Evolutionary conservation across 257 asterid species (phyloP).

Genomic region (Vinca minor): DNA sequence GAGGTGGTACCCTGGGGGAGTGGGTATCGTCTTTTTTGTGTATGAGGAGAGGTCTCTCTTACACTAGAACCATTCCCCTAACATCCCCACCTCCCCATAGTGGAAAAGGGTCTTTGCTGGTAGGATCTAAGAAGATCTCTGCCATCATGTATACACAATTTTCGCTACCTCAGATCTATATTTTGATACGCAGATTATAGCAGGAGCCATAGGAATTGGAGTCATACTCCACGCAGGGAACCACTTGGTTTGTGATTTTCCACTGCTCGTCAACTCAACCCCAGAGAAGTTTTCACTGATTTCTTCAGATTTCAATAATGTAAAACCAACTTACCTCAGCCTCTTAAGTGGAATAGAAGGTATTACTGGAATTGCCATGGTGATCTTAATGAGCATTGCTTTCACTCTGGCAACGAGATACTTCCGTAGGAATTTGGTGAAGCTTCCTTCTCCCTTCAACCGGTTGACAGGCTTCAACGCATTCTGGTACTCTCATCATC

Average conservation of each 20-base stretch:
- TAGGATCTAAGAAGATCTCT: not conserved
- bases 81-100: too few relatives aligned
- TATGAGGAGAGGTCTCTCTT: too few relatives aligned
- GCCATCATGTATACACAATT: not conserved
- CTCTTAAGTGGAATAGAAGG: slow-evolving; percentile 46
- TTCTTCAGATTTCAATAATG: slow-evolving; percentile 51
- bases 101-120: not conserved
- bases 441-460: slow-evolving; percentile 63
- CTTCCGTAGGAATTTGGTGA: slow-evolving; percentile 54
- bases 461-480: slow-evolving; percentile 82
- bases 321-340: slow-evolving; percentile 43
- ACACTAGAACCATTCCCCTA: too few relatives aligned
- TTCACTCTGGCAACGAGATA: slow-evolving; percentile 66
- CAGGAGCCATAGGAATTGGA: slow-evolving; percentile 58
- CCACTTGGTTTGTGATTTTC: slow-evolving; percentile 73
- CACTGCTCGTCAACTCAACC: slow-evolving; percentile 47
- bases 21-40: too few relatives aligned
- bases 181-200: slow-evolving; percentile 38
- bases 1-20: too few relatives aligned
- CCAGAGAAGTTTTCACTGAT: slow-evolving; percentile 56
- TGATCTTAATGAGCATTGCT: slow-evolving; percentile 47
- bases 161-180: not conserved
- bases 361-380: slow-evolving; percentile 60
- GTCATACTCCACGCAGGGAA: slow-evolving; percentile 55
- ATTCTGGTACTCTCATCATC: slow-evolving; percentile 95